phyloP scores from a whole-genome alignment of 176 grass and related monocot genomes.

The barley (Hordeum vulgare) region DNA sequence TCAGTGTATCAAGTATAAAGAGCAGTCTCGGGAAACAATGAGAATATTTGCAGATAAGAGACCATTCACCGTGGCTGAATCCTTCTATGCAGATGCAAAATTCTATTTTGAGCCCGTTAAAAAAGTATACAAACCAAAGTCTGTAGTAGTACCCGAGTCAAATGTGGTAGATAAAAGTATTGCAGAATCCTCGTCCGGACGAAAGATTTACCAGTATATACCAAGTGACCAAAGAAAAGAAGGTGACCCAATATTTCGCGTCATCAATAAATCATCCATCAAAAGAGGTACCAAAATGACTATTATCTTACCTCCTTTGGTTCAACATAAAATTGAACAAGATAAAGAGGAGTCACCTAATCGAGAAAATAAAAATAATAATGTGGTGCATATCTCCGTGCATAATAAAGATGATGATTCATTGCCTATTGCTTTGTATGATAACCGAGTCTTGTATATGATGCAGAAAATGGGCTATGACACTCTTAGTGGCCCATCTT shows the following conservation, averaged over 20 bases:
- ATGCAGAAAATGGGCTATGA: no score
- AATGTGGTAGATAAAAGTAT: fast-evolving
- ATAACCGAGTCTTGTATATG: no score
- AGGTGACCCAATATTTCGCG: neutral
- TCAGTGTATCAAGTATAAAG: no score
- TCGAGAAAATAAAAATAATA: no score
- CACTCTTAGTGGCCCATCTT: no score
- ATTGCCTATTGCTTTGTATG: no score
- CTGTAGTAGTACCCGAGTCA: neutral
- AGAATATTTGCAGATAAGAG: no score
- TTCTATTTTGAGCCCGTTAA: neutral
- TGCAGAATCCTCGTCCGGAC: fast-evolving
- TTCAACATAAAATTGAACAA: neutral
- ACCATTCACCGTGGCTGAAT: neutral
- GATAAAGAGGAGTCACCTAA: neutral
- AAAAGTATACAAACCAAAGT: neutral
- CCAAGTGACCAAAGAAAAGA: neutral
- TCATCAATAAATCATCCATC: neutral
- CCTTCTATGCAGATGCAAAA: neutral
- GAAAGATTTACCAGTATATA: neutral
- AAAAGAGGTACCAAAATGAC: neutral
- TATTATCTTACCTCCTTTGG: neutral
- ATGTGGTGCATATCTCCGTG: no score
- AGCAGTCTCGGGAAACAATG: no score
- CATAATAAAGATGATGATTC: no score